A percentile compares a stretch with the other conserved stretches of the same genome.
These are phyloP conservation scores for Saprolegnia diclina DNA, from an alignment of 352 stramenopile genomes.

Conservation along the genomic window DNA sequence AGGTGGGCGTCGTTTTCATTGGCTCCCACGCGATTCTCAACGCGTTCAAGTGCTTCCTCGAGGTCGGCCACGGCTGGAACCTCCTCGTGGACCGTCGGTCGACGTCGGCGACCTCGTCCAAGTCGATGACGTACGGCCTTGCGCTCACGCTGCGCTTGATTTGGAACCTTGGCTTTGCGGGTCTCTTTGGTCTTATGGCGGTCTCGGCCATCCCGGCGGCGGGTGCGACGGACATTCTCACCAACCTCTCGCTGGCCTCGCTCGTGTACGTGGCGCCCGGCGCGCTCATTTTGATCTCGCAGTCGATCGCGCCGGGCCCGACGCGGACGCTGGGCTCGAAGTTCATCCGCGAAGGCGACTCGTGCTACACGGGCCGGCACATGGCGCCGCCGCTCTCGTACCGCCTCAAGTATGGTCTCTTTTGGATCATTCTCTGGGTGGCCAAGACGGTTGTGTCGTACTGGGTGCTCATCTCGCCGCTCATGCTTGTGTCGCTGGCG, in stretches of 20 bases:
- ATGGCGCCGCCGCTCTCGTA: conserved; percentile 55
- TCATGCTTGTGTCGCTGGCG: conserved; percentile 58
- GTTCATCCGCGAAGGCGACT: conserved; percentile 66
- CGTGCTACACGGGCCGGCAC: conserved; percentile 61
- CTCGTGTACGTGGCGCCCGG: conserved; percentile 47
- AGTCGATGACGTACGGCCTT: conserved; percentile 53
- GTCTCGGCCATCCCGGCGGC: conserved; percentile 29
- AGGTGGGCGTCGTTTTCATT: conserved; percentile 46
- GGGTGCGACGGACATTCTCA: conserved; percentile 27
- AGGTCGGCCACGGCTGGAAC: conserved; percentile 62
- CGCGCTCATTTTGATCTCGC: conserved; percentile 46
- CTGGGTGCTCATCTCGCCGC: conserved; percentile 53
- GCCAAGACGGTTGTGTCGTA: conserved; percentile 56
- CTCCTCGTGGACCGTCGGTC: conserved; percentile 40
- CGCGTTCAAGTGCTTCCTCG: conserved; percentile 57
- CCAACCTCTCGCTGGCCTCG: conserved; percentile 40
- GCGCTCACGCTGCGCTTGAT: conserved; percentile 46
- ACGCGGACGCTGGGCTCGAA: conserved; percentile 52
- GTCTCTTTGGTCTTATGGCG: conserved; percentile 52
- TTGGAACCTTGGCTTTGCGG: conserved; percentile 56
- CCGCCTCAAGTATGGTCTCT: conserved; percentile 58
- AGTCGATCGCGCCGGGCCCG: conserved; percentile 34
- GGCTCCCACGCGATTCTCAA: conserved; percentile 45
- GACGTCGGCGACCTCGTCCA: conserved; percentile 40
- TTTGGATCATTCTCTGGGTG: conserved; percentile 57